Percentiles rank a stretch among this genome's conserved stretches.
phyloP scores from a whole-genome alignment of 2,329 filamentous ascomycete species.

The Ophiostoma tasmaniense region DNA sequence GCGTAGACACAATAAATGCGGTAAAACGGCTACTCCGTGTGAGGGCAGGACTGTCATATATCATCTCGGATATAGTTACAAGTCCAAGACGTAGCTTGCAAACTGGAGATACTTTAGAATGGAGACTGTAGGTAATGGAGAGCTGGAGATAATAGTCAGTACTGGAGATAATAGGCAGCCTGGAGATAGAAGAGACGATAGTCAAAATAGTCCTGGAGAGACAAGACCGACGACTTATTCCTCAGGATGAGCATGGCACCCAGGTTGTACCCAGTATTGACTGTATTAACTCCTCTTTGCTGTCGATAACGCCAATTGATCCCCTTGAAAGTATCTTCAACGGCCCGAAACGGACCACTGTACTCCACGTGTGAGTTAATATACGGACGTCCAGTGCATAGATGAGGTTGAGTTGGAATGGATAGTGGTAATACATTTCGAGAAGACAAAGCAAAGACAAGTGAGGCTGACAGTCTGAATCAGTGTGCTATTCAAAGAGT shows the following conservation, averaged over 20 bases:
- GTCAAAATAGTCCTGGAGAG: background rate
- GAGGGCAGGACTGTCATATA: background rate
- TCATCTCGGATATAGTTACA: background rate
- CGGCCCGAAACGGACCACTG: background rate
- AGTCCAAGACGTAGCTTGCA: background rate
- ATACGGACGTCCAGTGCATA: background rate
- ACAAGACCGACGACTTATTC: background rate
- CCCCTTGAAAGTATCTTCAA: background rate
- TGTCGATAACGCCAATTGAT: background rate
- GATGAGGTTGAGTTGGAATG: background rate
- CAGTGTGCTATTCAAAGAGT: background rate
- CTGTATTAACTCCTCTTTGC: background rate
- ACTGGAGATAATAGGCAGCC: background rate
- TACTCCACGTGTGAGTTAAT: background rate
- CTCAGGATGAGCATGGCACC: background rate
- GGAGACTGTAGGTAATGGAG: background rate
- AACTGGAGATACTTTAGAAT: background rate
- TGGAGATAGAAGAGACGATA: no score
- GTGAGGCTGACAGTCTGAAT: background rate
- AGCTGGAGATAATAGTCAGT: background rate
- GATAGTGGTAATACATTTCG: background rate
- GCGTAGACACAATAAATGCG: background rate
- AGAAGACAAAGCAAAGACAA: background rate
- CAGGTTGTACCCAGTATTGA: background rate
- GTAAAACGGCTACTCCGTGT: background rate